phyloP scores from a whole-genome alignment of 257 asterid genomes.

The Anisodus tanguticus region DNA sequence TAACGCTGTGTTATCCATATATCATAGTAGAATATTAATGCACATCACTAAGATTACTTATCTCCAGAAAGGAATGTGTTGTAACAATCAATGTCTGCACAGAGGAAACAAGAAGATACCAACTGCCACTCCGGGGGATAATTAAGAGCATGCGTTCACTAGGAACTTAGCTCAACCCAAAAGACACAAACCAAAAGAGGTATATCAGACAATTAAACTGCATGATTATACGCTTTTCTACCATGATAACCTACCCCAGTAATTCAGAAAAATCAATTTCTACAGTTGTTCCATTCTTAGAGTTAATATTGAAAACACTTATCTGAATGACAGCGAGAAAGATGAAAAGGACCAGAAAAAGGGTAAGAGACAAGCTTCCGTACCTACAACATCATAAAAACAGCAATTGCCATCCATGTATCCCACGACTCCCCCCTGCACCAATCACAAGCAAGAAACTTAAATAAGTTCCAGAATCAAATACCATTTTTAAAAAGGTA shows the following conservation, averaged over 20 bases:
- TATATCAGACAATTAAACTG: background rate
- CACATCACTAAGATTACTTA: no score
- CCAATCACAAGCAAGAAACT: constrained; percentile 22
- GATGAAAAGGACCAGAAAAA: background rate
- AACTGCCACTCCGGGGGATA: no score
- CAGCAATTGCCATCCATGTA: constrained; percentile 82
- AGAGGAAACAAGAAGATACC: no score
- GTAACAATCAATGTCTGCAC: no score
- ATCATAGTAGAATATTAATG: no score
- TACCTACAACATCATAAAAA: constrained; percentile 62
- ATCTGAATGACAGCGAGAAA: background rate
- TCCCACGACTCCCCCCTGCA: constrained; percentile 87
- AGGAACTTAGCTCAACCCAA: no score
- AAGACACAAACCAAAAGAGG: no score
- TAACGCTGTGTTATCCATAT: no score
- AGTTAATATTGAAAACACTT: background rate
- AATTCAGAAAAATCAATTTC: background rate
- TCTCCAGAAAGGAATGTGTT: no score
- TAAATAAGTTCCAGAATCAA: constrained; percentile 20
- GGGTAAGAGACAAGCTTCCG: background rate
- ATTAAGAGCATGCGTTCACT: no score
- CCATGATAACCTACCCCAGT: background rate
- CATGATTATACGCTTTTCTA: background rate
- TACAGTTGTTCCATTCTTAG: no score
- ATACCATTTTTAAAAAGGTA: background rate